phyloP scores from a whole-genome alignment of 2,329 filamentous ascomycete genomes.

The Scedosporium apiospermum region DNA sequence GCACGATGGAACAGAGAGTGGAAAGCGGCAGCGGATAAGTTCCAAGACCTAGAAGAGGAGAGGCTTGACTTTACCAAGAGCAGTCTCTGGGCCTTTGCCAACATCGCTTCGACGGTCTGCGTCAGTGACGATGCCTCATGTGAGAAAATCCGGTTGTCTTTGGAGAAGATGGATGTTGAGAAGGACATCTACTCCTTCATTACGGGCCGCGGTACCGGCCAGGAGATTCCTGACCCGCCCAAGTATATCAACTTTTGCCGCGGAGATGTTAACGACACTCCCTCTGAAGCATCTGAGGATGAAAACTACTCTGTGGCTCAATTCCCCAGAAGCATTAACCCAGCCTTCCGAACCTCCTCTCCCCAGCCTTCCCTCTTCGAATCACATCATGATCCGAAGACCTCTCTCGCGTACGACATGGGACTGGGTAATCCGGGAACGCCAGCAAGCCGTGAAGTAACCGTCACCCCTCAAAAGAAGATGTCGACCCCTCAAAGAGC shows the following conservation, averaged over 20 bases:
- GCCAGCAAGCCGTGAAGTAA: constrained; percentile 39
- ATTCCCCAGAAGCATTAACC: constrained; percentile 91
- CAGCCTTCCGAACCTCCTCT: constrained; percentile 89
- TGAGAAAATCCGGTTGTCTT: constrained; percentile 86
- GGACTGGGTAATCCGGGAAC: constrained; percentile 43
- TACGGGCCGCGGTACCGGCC: constrained; percentile 77
- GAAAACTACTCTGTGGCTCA: constrained; percentile 91
- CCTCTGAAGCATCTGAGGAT: constrained; percentile 77
- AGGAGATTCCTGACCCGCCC: constrained; percentile 93
- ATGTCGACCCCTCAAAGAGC: background rate
- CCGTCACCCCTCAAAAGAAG: constrained; percentile 41
- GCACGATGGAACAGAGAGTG: constrained; percentile 95
- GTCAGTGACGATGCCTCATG: constrained; percentile 95
- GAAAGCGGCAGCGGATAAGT: constrained; percentile 97
- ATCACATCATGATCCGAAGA: constrained; percentile 82
- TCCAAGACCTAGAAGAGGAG: constrained; percentile 97
- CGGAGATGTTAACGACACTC: constrained; percentile 70
- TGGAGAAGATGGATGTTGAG: constrained; percentile 94
- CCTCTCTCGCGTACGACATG: constrained; percentile 60
- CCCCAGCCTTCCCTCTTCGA: constrained; percentile 90
- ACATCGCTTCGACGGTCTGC: constrained; percentile 93
- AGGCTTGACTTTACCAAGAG: constrained; percentile 94
- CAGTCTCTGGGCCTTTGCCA: constrained; percentile 96
- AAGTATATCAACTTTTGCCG: constrained; percentile 99
- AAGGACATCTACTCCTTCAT: constrained; percentile 91